Percentiles rank a stretch among this genome's conserved stretches.
Evolutionary conservation across 345 rosid species (phyloP).

Genomic region (Hibiscus syriacus): DNA sequence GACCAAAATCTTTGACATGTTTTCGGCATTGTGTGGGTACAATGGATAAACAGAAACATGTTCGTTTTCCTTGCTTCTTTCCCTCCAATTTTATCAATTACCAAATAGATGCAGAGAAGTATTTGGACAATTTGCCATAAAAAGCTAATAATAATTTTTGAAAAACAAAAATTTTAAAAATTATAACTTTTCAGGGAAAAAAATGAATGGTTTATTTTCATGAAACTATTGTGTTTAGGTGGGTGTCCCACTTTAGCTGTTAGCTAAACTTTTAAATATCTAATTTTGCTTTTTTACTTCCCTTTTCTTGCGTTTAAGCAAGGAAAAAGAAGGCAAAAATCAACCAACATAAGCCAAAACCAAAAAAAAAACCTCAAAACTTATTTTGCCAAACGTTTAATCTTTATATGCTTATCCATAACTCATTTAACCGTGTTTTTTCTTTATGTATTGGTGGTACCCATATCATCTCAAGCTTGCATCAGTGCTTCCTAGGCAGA

Average conservation of each 20-base stretch:
- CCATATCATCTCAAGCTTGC: neutral
- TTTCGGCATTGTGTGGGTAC: neutral
- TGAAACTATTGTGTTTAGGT: neutral
- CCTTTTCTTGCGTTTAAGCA: neutral
- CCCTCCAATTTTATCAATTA: neutral
- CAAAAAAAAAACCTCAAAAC: neutral
- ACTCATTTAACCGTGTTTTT: neutral
- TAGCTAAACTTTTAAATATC: neutral
- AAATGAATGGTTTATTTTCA: neutral
- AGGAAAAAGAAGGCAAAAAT: neutral
- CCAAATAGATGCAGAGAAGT: too few species aligned
- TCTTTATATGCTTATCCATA: neutral
- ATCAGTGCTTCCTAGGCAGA: neutral
- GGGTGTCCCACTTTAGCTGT: neutral
- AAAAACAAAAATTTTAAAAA: too few species aligned
- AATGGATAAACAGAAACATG: neutral
- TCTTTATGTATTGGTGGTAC: neutral
- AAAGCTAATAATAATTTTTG: neutral
- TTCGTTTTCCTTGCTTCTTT: neutral
- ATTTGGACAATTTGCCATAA: neutral
- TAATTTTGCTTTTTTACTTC: neutral
- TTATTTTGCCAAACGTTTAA: neutral
- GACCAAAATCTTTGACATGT: too few species aligned
- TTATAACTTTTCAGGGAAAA: too few species aligned
- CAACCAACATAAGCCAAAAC: neutral